A percentile compares a stretch with the other conserved stretches of the same genome.
These are phyloP conservation scores for Pyrenochaeta sp. DNA, from an alignment of 2,329 filamentous ascomycete species.

Conservation along the genomic window DNA sequence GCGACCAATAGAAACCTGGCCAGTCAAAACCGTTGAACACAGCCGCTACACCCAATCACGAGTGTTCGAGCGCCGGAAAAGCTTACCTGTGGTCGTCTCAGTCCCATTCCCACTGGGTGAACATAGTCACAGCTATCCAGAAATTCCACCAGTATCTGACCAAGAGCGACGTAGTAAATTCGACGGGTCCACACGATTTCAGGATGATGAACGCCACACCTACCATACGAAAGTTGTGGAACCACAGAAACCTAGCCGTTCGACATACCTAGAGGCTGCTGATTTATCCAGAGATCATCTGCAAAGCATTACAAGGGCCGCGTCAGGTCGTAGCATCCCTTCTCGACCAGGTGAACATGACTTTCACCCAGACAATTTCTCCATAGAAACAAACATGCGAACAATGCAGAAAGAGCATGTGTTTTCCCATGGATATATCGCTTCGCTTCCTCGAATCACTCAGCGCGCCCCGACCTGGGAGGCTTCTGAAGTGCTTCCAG, in stretches of 20 bases:
- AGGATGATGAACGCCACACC: neutral
- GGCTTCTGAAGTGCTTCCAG: neutral
- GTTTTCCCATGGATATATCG: neutral
- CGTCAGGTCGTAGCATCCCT: too few species aligned
- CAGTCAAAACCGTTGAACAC: too few species aligned
- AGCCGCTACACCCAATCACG: too few species aligned
- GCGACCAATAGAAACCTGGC: too few species aligned
- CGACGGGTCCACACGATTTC: neutral
- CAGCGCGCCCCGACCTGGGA: neutral
- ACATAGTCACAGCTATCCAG: too few species aligned
- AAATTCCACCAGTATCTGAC: neutral
- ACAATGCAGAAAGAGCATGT: neutral
- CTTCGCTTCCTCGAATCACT: neutral
- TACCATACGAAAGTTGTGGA: neutral
- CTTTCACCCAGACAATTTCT: too few species aligned
- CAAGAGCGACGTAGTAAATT: neutral
- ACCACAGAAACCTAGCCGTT: neutral
- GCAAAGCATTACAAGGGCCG: neutral
- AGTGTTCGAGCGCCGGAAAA: too few species aligned
- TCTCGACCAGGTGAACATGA: neutral
- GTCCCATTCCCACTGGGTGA: too few species aligned
- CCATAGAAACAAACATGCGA: neutral
- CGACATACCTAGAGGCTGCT: neutral
- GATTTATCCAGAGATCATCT: neutral
- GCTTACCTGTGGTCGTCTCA: too few species aligned